Base-by-base conservation (phyloP, 164 flowering plant genomes). In the Nelumbo lutea region DNA sequence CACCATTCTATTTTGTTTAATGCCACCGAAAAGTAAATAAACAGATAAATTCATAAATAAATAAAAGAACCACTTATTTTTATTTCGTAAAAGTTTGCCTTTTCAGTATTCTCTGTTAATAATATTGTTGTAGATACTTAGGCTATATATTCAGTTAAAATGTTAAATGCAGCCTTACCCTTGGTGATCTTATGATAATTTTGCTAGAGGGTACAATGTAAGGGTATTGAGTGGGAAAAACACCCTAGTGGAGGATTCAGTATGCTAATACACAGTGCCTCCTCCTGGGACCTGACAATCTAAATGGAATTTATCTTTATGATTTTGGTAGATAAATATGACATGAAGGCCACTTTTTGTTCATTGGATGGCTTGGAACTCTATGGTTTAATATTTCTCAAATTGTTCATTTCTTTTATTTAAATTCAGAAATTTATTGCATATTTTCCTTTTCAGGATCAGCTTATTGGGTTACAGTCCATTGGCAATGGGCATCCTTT, bases 401-500 rank as follows among this genome's bases (percentile, higher is more conserved):
- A 38, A 56, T 47, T 70, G 41, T 39, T 62, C 27, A 38, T 61
- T 58, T 43, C 39, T 27, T 27, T 27, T 27, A 27, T 27, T 27
- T 0, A 6, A 53, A 42, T 47, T 42, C 5, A 62, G n/a, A 15
- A 1, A 40, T 60, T 40, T 3, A 0, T 48, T 6, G n/a, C 9
- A 6, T 45, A 38, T 13, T 58, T 42, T 39, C 7, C 8, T 59
- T 70, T 71, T 55, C 78, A 91, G 97, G 68, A 77, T 90, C 72
- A 77, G 81, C 75, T 81, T 92, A 73, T 71, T 92, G 82, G 94
- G 92, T 6, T 92, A 92, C 75, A 90, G 96, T 70, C 97, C 97
- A 61, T 70, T 92, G 82, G 96, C 97, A 60, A 90, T 92, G 97
- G 96, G 97, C 62, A 81, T 88, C 71, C 90, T 92, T 65, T 87